Evolutionary conservation across 2,329 filamentous ascomycete species (phyloP), one percentile per base, ranked within the genome.

Genomic region (Fusarium circinatum): DNA sequence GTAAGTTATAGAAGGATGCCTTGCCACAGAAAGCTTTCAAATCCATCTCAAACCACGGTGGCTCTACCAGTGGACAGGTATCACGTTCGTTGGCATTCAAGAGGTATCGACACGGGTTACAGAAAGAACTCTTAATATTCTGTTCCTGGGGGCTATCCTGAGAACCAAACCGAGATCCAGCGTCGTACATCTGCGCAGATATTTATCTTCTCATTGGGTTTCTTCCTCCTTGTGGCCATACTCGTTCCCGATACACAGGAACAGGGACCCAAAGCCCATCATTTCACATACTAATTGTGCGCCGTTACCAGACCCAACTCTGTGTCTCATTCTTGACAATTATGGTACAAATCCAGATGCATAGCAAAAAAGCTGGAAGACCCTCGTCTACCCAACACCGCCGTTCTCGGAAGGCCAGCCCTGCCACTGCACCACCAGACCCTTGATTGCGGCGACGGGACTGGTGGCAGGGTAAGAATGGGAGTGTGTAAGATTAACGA

Each of bases 321-420:
- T 32, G 38, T 54, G 65, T 65, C 60, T 45, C 55, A 39, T 69
- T 51, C 47, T 67, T 56, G 65, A 59, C 38, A 72, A 64, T 67
- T 74, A 69, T 74, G 41, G 62, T 78, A 78, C 71, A 77, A 49
- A 75, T 64, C 44, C 67, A 69, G 17, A 71, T 74, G 59, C 44
- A 56, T 59, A 68, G 62, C 61, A 55, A 66, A 48, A 24, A 59
- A 42, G 38, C 49, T 44, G 24, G 32, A 42, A 42, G 32, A 45
- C 22, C 26, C 42, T 57, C 44, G 38, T 30, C 65, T 61, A 69
- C 51, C 66, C 54, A 54, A 64, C 45, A 64, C 13, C 59, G 39
- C 42, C 59, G 36, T 67, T 63, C 48, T 70, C 65, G 42, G 59
- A 72, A 65, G 42, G 48, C 32, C 52, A 60, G 47, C 61, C 57